Percentiles rank a stretch among this genome's conserved stretches.
Evolutionary conservation across 495 filamentous ascomycete species (phyloP).

Genomic region (Aspergillus incahuasiensis): DNA sequence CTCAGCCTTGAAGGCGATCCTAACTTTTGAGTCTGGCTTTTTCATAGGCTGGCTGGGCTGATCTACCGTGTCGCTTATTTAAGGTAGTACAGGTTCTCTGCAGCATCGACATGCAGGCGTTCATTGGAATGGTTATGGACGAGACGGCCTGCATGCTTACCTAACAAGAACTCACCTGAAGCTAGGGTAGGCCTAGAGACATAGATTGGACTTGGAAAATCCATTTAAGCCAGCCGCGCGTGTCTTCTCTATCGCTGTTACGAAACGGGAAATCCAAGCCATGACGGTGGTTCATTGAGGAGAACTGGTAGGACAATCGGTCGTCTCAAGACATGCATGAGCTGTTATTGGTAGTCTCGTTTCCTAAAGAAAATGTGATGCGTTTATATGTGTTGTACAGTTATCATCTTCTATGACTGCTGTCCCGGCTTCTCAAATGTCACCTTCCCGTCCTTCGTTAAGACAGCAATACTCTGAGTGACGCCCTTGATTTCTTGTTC

Average conservation of each 20-base stretch:
- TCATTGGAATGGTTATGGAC: neutral
- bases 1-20: neutral
- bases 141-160: neutral
- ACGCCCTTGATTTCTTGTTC: constrained; percentile 33
- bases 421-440: constrained; percentile 55
- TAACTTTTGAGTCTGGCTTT: neutral
- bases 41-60: too few species aligned
- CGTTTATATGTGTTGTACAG: neutral
- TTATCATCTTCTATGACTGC: neutral
- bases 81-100: neutral
- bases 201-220: neutral
- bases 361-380: neutral
- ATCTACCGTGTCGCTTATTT: neutral
- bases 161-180: neutral
- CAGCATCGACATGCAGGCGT: neutral
- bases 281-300: neutral
- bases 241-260: neutral
- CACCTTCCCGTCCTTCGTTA: constrained; percentile 65
- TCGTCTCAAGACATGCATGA: neutral
- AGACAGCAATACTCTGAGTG: constrained; percentile 49
- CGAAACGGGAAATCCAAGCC: neutral
- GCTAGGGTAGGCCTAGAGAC: too few species aligned
- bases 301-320: neutral
- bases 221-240: too few species aligned
- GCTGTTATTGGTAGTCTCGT: neutral